phyloP scores from a whole-genome alignment of 2,329 filamentous ascomycete species.

The Eutypa lata region DNA sequence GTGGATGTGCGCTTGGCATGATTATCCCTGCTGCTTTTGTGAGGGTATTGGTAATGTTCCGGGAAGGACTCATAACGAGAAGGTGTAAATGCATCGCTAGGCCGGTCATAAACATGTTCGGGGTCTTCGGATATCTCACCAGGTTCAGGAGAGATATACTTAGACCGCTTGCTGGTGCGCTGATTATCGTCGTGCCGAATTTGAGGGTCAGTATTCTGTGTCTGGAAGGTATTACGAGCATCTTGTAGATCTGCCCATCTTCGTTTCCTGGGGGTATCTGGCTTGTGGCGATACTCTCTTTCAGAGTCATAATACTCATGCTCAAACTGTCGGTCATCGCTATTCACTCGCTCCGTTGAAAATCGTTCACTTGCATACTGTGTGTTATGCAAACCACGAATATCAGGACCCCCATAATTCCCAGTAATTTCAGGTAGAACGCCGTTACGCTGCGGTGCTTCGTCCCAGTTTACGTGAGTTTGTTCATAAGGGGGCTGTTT shows the following conservation, averaged over 20 bases:
- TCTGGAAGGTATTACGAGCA: slow-evolving; percentile 2
- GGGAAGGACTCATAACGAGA: background rate
- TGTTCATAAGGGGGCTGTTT: background rate
- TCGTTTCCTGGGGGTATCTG: slow-evolving; percentile 13
- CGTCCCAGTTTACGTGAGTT: background rate
- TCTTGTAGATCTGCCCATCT: slow-evolving; percentile 16
- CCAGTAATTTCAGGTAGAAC: background rate
- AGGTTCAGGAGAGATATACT: slow-evolving; percentile 21
- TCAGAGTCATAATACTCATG: background rate
- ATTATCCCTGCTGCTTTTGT: background rate
- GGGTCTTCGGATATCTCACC: slow-evolving; percentile 7
- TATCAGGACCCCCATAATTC: background rate
- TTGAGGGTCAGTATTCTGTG: slow-evolving; percentile 7
- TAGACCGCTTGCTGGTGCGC: slow-evolving; percentile 13
- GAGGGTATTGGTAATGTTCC: background rate
- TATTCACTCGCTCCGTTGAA: slow-evolving; percentile 13
- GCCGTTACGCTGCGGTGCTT: background rate
- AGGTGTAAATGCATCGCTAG: background rate
- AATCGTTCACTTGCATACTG: slow-evolving; percentile 11
- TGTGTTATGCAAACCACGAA: background rate
- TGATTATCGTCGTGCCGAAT: slow-evolving; percentile 7
- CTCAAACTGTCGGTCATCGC: background rate
- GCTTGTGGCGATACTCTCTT: slow-evolving; percentile 9
- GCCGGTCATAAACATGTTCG: background rate
- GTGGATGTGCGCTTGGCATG: background rate